These are phyloP conservation scores for Hirsutella minnesotensis DNA, from an alignment of 2,329 filamentous ascomycete species.

Conservation along the genomic window DNA sequence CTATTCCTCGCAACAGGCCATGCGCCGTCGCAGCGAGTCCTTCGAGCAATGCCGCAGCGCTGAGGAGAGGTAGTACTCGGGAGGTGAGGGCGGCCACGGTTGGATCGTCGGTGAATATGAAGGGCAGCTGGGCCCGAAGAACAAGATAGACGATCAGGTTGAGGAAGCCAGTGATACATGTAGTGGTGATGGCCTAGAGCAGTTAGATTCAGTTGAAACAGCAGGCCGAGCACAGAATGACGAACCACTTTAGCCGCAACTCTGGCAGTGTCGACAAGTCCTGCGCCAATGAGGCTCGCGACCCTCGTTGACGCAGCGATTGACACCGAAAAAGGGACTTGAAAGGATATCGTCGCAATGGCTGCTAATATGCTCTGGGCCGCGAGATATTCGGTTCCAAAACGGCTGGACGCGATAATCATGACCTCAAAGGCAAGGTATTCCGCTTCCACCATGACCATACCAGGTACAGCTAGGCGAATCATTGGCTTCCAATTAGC, in stretches of 20 bases:
- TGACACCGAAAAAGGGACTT: conserved; percentile 81
- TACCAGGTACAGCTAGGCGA: conserved; percentile 68
- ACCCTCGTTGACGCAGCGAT: conserved; percentile 78
- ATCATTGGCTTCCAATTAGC: conserved; percentile 71
- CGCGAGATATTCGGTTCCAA: conserved; percentile 66
- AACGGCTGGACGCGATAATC: conserved; percentile 63
- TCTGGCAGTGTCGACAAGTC: conserved; percentile 63
- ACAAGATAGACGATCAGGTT: conserved; percentile 59
- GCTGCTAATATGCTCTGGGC: conserved; percentile 76
- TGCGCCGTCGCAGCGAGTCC: conserved; percentile 65
- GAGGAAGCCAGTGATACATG: conserved; percentile 56
- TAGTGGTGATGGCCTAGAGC: conserved; percentile 42
- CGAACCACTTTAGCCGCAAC: conserved; percentile 60
- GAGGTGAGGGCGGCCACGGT: conserved; percentile 56
- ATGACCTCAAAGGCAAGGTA: conserved; percentile 83
- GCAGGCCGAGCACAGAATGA: neutral
- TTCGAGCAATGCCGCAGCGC: conserved; percentile 83
- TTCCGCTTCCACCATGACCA: conserved; percentile 86
- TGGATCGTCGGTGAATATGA: conserved; percentile 58
- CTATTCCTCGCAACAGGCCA: conserved; percentile 72
- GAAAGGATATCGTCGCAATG: conserved; percentile 66
- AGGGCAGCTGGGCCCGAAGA: conserved; percentile 58
- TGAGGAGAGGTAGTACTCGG: conserved; percentile 60
- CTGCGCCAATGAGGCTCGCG: conserved; percentile 80
- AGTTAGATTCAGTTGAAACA: neutral